Conservation (phyloP, 225 moss, liverwort and hornwort genomes). For the Ulota crispa region DNA sequence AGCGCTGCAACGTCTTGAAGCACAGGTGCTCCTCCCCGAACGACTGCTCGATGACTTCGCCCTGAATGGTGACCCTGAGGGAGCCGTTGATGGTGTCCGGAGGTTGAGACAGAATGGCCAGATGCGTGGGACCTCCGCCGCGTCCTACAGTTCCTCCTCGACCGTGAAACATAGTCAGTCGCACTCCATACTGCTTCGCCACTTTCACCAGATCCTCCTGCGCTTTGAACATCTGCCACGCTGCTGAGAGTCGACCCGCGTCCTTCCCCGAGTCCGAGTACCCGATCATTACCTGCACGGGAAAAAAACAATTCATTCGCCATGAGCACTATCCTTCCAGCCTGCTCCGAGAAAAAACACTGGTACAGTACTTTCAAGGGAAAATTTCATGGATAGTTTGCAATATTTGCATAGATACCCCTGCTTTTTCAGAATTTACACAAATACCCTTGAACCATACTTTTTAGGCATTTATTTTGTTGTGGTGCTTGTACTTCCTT, state of each 20-base stretch:
- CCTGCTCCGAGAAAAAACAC: no score
- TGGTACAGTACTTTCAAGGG: no score
- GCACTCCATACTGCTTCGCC: constrained; percentile 76
- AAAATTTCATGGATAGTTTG: no score
- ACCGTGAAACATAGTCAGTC: constrained; percentile 92
- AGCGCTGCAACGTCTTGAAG: constrained; percentile 91
- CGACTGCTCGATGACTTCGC: constrained; percentile 96
- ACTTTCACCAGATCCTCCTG: constrained; percentile 96
- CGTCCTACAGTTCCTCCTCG: constrained; percentile 93
- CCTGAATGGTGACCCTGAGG: constrained; percentile 88
- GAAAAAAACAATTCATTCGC: no score
- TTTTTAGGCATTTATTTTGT: no score
- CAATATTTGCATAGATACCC: no score
- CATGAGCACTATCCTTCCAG: neutral
- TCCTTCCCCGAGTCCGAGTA: constrained; percentile 98
- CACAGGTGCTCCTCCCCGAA: constrained; percentile 98
- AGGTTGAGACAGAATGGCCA: constrained; percentile 93
- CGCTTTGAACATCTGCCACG: constrained; percentile 96
- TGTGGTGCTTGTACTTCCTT: no score
- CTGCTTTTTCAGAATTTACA: no score
- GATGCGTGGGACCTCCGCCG: constrained; percentile 93
- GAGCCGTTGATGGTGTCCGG: constrained; percentile 96
- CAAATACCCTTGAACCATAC: no score
- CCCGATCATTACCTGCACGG: constrained; percentile 71
- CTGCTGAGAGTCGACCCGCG: constrained; percentile 88